Evolutionary conservation across 345 rosid species (phyloP), one percentile per base, ranked within the genome.

Genomic region (Fremontodendron californicum): DNA sequence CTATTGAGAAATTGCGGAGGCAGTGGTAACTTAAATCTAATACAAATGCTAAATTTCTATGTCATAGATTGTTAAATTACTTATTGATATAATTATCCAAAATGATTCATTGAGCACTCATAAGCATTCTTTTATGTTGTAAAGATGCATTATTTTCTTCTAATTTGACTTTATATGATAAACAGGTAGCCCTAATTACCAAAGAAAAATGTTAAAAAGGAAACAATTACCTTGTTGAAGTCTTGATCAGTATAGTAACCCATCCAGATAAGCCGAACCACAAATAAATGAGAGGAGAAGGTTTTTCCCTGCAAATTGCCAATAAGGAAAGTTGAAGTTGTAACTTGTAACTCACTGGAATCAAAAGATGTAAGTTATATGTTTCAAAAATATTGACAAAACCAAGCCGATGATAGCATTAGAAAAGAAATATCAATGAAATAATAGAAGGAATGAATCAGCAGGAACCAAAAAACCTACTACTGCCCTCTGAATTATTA

Each of bases 1-100:
- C 54, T 61, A 67, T 62, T 62, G 37, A 78, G 70, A 74, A 60
- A 63, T 8, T 74, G 71, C 75, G 6, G 70, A 73, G 64, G 69
- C 62, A 61, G n/a, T 42, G 23, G 23, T 63, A 31, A 19, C 61
- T 11, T 46, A 52, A 21, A 35, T 6, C 21, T 4, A 73, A 66
- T 45, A 21, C n/a, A 64, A 74, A 42, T 64, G 75, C 6, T 3
- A 67, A 57, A 79, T 37, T 35, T 31, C 71, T 78, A n/a, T n/a
- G 72, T 74, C 54, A 74, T 43, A 66, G 51, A 43, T 43, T 21
- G 35, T 48, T 67, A 33, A 67, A 70, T 29, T 27, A 55, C 80
- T 78, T 75, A 43, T 73, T 78, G 25, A 72, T 82, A 76, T 58
- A 57, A 18, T 19, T 19, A 64, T 37, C 46, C 13, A 37, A 18